Conservation (phyloP, 129 eudicot genomes). For the Chrysanthemum seticuspe region DNA sequence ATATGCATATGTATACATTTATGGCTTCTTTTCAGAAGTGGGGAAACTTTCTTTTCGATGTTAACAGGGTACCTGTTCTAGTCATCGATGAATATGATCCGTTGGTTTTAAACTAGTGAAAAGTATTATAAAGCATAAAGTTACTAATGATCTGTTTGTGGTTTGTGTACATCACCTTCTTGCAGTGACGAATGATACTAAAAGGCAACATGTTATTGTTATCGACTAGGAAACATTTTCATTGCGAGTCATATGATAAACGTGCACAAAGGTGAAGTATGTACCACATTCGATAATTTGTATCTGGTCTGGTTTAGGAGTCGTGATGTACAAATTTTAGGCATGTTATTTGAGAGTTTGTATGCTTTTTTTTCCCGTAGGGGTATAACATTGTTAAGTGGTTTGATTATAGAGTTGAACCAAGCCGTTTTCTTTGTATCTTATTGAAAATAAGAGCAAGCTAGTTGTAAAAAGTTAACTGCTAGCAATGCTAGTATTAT, state of each 20-base stretch:
- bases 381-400: no score
- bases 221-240: neutral
- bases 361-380: no score
- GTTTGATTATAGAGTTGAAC: no score
- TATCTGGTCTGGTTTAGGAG: no score
- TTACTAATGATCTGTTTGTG: neutral
- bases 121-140: conserved; percentile 21
- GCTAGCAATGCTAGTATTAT: no score
- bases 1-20: neutral
- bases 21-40: conserved; percentile 11
- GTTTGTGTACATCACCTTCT: conserved; percentile 1
- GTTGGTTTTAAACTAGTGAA: conserved; percentile 17
- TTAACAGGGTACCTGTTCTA: conserved; percentile 11
- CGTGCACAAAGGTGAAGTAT: neutral
- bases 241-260: neutral
- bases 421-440: no score
- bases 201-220: neutral
- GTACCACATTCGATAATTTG: no score
- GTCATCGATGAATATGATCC: conserved; percentile 14
- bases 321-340: neutral
- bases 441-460: no score
- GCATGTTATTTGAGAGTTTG: neutral
- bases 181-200: neutral
- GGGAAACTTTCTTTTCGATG: conserved; percentile 22
- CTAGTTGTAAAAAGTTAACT: no score